Evolutionary conservation across 257 asterid species (phyloP).

Genomic region (Petunia secreta): DNA sequence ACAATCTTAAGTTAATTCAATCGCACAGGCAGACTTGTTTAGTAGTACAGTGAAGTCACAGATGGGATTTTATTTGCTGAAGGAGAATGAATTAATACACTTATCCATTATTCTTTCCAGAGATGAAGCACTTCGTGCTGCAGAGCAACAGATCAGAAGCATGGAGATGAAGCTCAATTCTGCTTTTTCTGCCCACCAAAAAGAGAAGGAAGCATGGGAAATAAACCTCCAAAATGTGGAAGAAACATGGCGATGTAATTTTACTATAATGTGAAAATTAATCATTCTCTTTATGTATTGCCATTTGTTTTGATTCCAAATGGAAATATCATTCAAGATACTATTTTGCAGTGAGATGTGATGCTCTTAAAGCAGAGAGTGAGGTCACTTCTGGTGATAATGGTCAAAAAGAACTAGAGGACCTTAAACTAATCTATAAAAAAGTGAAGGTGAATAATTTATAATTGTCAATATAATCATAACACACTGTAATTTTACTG

Average conservation of each 20-base stretch:
- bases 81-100: constrained; percentile 26
- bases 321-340: neutral
- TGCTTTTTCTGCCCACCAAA: constrained; percentile 67
- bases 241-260: constrained; percentile 92
- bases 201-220: constrained; percentile 88
- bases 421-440: constrained; percentile 57
- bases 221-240: constrained; percentile 77
- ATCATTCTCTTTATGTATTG: constrained; percentile 29
- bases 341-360: constrained; percentile 69
- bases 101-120: constrained; percentile 49
- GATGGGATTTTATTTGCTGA: constrained; percentile 15
- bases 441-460: constrained; percentile 64
- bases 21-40: neutral
- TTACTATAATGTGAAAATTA: constrained; percentile 1
- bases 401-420: constrained; percentile 66
- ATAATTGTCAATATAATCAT: neutral
- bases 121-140: constrained; percentile 67
- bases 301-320: constrained; percentile 12
- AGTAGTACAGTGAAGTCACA: neutral
- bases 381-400: constrained; percentile 53
- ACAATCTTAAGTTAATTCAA: constrained; percentile 4
- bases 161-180: constrained; percentile 75
- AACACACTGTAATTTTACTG: constrained; percentile 18
- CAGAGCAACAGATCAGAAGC: constrained; percentile 68
- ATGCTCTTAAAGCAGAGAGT: constrained; percentile 68